These are phyloP conservation scores for Aechmea fasciata DNA, from an alignment of 176 grass and related monocot species.

Conservation along the genomic window DNA sequence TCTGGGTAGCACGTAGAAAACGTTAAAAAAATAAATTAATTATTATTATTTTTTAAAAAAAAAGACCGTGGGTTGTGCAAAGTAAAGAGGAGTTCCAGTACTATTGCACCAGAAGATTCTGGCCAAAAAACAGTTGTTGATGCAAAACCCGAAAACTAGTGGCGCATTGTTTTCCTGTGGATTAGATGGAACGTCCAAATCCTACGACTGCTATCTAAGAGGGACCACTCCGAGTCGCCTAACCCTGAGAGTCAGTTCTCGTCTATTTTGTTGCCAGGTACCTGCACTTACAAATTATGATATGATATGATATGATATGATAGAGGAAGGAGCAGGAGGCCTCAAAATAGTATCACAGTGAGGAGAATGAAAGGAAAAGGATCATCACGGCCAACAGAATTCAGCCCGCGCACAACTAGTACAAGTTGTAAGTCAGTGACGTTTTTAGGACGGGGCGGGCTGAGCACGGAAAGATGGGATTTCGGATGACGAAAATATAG, in stretches of 20 bases:
- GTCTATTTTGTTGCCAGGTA: no score
- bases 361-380: not conserved
- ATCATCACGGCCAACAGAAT: not conserved
- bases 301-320: not conserved
- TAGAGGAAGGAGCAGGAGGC: not conserved
- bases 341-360: not conserved
- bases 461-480: not conserved
- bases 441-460: not conserved
- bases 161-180: not conserved
- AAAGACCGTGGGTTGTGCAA: not conserved
- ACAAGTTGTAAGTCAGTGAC: not conserved
- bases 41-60: no score
- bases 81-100: not conserved
- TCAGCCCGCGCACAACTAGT: not conserved
- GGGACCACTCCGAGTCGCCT: not conserved
- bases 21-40: no score
- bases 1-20: no score
- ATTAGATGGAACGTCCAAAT: not conserved
- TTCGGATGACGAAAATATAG: no score
- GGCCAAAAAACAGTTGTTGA: not conserved
- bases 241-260: not conserved
- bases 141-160: not conserved
- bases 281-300: no score
- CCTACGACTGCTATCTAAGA: not conserved
- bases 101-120: not conserved